Percentiles rank a stretch among this genome's conserved stretches.
Evolutionary conservation across 2,329 filamentous ascomycete species (phyloP).

Genomic region (Paecilomyces formosus): DNA sequence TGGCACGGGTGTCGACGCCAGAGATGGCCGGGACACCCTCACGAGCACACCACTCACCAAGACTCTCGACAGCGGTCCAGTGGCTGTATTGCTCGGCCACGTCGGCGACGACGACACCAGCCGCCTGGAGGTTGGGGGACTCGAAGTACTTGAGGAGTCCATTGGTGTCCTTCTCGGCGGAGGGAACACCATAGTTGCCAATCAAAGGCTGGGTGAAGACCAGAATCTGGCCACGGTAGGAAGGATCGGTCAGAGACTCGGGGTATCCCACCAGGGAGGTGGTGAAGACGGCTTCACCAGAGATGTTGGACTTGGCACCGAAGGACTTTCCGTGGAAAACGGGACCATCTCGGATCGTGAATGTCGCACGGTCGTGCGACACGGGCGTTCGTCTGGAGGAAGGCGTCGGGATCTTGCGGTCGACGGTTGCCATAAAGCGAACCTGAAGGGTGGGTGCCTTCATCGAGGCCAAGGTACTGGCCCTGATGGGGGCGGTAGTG

Average conservation of each 20-base stretch:
- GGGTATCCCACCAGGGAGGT: slow-evolving; percentile 97
- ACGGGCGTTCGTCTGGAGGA: slow-evolving; percentile 57
- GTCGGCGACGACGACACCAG: slow-evolving; percentile 91
- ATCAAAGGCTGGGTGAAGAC: slow-evolving; percentile 98
- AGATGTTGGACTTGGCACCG: slow-evolving; percentile 92
- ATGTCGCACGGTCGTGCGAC: slow-evolving; percentile 72
- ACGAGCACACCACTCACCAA: slow-evolving; percentile 89
- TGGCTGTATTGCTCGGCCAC: slow-evolving; percentile 92
- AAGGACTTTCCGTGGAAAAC: slow-evolving; percentile 96
- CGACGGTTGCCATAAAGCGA: slow-evolving; percentile 56
- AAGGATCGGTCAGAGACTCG: slow-evolving; percentile 69
- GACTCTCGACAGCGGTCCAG: slow-evolving; percentile 94
- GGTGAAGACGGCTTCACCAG: slow-evolving; percentile 96
- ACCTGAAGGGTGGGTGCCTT: slow-evolving; percentile 26
- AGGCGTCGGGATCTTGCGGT: slow-evolving; percentile 59
- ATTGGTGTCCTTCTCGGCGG: slow-evolving; percentile 72
- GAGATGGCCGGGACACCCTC: slow-evolving; percentile 95
- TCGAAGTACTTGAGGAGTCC: slow-evolving; percentile 97
- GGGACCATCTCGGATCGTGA: slow-evolving; percentile 93
- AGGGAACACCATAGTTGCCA: slow-evolving; percentile 97
- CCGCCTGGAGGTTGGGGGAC: slow-evolving; percentile 93
- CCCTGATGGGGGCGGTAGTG: slow-evolving; percentile 44
- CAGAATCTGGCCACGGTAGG: slow-evolving; percentile 75
- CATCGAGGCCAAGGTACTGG: slow-evolving; percentile 37
- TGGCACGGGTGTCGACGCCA: slow-evolving; percentile 91